Percentiles rank a stretch among this genome's conserved stretches.
Conservation (phyloP, 139 green algal species). For the Haematococcus sp. region DNA sequence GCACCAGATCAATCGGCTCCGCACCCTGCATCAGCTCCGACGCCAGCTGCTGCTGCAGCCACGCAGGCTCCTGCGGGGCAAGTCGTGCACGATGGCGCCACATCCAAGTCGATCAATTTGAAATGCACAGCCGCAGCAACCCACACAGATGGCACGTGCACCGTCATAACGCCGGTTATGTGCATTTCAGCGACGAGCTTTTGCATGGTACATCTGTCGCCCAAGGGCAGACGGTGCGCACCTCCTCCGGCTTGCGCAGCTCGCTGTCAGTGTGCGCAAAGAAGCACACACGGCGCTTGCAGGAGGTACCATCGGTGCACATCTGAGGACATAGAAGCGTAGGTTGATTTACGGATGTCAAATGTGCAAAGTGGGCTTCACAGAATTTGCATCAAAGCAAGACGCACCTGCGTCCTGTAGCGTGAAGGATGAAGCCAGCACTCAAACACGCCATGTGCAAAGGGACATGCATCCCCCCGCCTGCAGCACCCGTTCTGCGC, state of each 20-base stretch:
- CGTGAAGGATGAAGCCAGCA: conserved; percentile 94
- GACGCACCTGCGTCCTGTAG: conserved; percentile 80
- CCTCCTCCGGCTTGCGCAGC: conserved; percentile 67
- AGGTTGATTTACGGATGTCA: not conserved
- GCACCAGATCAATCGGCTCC: too few species aligned
- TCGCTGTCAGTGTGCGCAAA: conserved; percentile 90
- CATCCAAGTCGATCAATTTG: too few species aligned
- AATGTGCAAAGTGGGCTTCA: not conserved
- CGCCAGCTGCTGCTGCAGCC: too few species aligned
- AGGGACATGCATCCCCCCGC: conserved; percentile 85
- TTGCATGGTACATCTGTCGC: too few species aligned
- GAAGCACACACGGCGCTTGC: conserved; percentile 93
- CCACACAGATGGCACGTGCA: too few species aligned
- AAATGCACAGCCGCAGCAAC: too few species aligned
- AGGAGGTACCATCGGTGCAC: conserved; percentile 89
- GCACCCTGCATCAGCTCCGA: too few species aligned
- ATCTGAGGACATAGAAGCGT: conserved; percentile 55
- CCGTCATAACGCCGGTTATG: too few species aligned
- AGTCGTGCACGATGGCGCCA: too few species aligned
- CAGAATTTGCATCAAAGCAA: not conserved
- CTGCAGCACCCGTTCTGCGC: conserved; percentile 75
- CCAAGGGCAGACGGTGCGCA: too few species aligned
- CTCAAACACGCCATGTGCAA: conserved; percentile 97
- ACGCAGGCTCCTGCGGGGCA: too few species aligned
- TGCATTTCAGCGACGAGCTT: too few species aligned